Evolutionary conservation across 257 asterid genomes (phyloP), one percentile per base, ranked within the genome.

Genomic region (Scutellaria minor): DNA sequence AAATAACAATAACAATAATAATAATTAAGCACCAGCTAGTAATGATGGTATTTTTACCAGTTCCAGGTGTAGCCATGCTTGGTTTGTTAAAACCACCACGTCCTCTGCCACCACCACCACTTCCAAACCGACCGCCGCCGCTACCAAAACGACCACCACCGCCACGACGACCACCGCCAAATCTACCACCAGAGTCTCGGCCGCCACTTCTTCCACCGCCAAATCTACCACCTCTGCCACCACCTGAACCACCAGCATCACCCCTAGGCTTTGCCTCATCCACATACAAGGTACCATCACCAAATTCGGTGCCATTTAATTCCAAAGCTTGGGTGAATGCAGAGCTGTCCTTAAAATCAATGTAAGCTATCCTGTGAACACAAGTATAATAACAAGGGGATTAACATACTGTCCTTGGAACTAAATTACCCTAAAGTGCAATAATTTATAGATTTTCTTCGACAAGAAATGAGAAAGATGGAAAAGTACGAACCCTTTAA

Each of bases 191-290:
- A 11, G 12, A 54, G 46, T 61, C 74, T 0, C 57, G 58, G 6
- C 78, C 72, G 1, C 75, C 24, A 11, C 65, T 9, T 27, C 81
- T 20, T 0, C 79, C 75, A 18, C 77, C 79, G 22, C 82, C 58
- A 13, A 55, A 42, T 24, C 79, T 11, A 5, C 88, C 83, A 71
- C 85, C 76, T 40, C 83, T 42, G 9, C 65, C 65, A 3, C 66
- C 20, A 2, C 78, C 71, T n/a, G 80, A 64, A 3, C 70, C 76
- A 6, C 61, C 59, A 35, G 70, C 14, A 11, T 77, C 84, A 37
- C 57, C 83, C 74, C 88, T 85, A 10, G 97, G 97, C 76, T 72
- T 93, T 2, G 97, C 96, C 80, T 85, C 96, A 35, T 90, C 86
- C 54, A 93, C 96, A 0, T 56, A 53, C 78, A 93, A 66, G 45